Evolutionary conservation across 441 rosid species (phyloP), one percentile per base, ranked within the genome.

Genomic region (Erodium trifolium): DNA sequence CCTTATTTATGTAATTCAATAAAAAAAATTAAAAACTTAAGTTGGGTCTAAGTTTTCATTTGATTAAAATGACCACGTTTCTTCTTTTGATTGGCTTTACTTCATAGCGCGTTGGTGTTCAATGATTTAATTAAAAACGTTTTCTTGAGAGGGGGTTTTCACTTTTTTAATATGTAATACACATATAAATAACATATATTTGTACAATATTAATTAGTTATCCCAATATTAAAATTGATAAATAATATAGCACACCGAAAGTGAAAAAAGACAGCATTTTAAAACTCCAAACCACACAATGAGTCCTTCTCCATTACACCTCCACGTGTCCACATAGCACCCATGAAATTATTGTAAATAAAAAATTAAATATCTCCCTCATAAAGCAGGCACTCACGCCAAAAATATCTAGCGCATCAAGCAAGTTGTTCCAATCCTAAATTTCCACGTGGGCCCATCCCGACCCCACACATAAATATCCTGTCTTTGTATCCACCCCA

Each of bases 241-340:
- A 41, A 41, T 41, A 41, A 45, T 10, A 9, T n/a, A 45, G 51
- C 51, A 45, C 51, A 45, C 51, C 51, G 51, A 45, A 45, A 45
- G 51, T 45, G 12, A 45, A 45, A 45, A 45, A 10, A 45, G 51
- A 12, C 11, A 45, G n/a, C 51, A 45, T 45, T 45, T 0, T 11
- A 45, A 11, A 16, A 53, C 60, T 53, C 2, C 8, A 53, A 14
- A 14, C 60, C 60, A 53, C 60, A 53, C 1, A 53, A 14, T 16
- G 18, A 53, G n/a, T 53, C 60, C 60, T 53, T 16, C 60, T 53
- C 60, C 60, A 53, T 14, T 53, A 53, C 60, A 14, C 59, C 60
- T 53, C 60, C 60, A 53, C 60, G 60, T 53, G 60, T 53, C 60
- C 17, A 7, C 19, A 53, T 14, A 14, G 19, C 4, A 7, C 6